phyloP scores from a whole-genome alignment of 108 stramenopile genomes.

The Bacterosira constricta region DNA sequence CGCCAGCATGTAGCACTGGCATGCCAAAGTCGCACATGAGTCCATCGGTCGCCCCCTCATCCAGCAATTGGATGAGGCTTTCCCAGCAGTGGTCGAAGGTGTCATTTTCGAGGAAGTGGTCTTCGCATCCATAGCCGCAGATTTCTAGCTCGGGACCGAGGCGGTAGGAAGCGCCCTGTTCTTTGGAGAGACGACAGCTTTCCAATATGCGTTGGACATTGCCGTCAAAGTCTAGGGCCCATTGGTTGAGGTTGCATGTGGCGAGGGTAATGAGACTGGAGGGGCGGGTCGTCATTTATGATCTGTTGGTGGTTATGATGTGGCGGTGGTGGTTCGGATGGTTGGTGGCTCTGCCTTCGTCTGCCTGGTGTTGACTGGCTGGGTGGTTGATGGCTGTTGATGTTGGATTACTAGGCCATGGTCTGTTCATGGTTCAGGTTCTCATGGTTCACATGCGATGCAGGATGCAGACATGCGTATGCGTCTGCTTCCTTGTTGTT shows the following conservation, averaged over 20 bases:
- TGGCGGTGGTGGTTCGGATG: not conserved
- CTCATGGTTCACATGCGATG: too few species aligned
- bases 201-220: slow-evolving; percentile 81
- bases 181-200: slow-evolving; percentile 85
- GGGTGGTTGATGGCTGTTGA: too few species aligned
- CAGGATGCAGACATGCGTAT: too few species aligned
- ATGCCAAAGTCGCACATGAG: slow-evolving; percentile 97
- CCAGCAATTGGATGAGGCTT: slow-evolving; percentile 71
- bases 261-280: slow-evolving; percentile 80
- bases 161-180: slow-evolving; percentile 85
- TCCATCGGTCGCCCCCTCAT: slow-evolving; percentile 76
- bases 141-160: slow-evolving; percentile 97
- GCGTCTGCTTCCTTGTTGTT: too few species aligned
- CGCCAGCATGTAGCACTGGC: slow-evolving; percentile 87
- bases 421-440: too few species aligned
- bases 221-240: slow-evolving; percentile 98
- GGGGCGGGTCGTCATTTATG: not conserved
- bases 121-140: slow-evolving; percentile 98
- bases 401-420: too few species aligned
- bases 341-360: too few species aligned
- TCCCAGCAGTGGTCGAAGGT: slow-evolving; percentile 97
- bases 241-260: slow-evolving; percentile 98
- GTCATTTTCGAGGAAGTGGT: slow-evolving; percentile 96
- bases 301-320: not conserved
- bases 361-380: too few species aligned